Conservation (phyloP, 768 basidiomycete genomes). For the Trametes gibbosa region DNA sequence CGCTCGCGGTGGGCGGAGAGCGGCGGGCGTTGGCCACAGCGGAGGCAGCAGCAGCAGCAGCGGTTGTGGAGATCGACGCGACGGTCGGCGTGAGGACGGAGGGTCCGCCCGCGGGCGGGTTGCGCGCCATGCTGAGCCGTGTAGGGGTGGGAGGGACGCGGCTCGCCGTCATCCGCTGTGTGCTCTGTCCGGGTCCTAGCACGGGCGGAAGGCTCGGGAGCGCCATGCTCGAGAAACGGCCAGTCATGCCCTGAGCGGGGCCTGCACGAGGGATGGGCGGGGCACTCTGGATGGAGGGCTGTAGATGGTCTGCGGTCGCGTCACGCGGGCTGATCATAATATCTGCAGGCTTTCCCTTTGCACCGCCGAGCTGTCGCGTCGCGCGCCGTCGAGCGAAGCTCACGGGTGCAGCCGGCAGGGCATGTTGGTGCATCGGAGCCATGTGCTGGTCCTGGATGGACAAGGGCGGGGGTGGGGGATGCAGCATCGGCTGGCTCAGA, state of each 20-base stretch:
- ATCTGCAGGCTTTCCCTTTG: conserved; percentile 71
- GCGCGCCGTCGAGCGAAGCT: conserved; percentile 77
- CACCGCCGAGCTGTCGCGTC: conserved; percentile 54
- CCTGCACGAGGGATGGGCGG: conserved; percentile 59
- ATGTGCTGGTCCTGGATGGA: conserved; percentile 29
- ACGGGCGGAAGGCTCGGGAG: conserved; percentile 62
- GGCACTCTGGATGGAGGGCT: conserved; percentile 73
- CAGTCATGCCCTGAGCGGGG: conserved; percentile 22
- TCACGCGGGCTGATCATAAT: conserved; percentile 75
- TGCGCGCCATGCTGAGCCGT: conserved; percentile 50
- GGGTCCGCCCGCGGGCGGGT: conserved; percentile 9
- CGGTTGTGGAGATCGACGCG: conserved; percentile 12
- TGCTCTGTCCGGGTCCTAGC: conserved; percentile 35
- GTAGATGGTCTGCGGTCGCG: conserved; percentile 49
- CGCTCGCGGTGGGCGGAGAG: conserved; percentile 56
- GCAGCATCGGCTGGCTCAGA: conserved; percentile 20
- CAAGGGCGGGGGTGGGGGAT: conserved; percentile 21
- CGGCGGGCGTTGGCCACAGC: conserved; percentile 26
- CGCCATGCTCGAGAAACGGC: conserved; percentile 53
- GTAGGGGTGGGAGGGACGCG: conserved; percentile 76
- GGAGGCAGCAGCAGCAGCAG: conserved; percentile 26
- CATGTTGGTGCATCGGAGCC: conserved; percentile 32
- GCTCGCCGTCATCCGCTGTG: conserved; percentile 49
- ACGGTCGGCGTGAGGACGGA: conserved; percentile 10
- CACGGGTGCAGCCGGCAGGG: conserved; percentile 67